Evolutionary conservation across 306 rosid species (phyloP).

Genomic region (Vigna mungo): DNA sequence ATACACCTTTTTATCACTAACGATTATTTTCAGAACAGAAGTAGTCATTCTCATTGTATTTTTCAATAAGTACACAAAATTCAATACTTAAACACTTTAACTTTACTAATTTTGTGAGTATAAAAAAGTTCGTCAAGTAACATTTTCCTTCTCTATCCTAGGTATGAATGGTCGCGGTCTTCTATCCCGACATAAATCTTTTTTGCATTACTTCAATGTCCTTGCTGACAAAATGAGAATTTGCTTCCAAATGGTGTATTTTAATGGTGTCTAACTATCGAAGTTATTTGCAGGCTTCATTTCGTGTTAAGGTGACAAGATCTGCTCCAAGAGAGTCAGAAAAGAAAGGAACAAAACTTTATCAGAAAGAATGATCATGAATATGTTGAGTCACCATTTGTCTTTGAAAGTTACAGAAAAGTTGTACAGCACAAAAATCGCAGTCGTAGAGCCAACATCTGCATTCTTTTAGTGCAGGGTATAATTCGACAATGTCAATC

Average conservation of each 20-base stretch:
- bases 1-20: background rate
- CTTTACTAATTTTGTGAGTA: background rate
- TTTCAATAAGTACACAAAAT: slow-evolving; percentile 14
- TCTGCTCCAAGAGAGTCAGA: slow-evolving; percentile 50
- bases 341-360: slow-evolving; percentile 46
- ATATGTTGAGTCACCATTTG: slow-evolving; percentile 8
- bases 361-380: slow-evolving; percentile 48
- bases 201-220: background rate
- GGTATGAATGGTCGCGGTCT: background rate
- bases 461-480: slow-evolving; percentile 34
- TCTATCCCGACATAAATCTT: slow-evolving; percentile 5
- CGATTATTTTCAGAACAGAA: background rate
- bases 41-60: background rate
- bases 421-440: slow-evolving; percentile 63
- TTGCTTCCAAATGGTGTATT: slow-evolving; percentile 23
- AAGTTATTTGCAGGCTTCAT: slow-evolving; percentile 66
- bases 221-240: background rate
- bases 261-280: slow-evolving; percentile 22
- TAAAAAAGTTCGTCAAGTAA: background rate
- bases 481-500: slow-evolving; percentile 30
- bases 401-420: slow-evolving; percentile 22
- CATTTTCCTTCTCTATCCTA: slow-evolving; percentile 9
- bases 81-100: background rate
- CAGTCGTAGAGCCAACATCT: slow-evolving; percentile 36
- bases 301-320: slow-evolving; percentile 73